Base-by-base conservation (phyloP, 2,329 filamentous ascomycete genomes). In the Aureobasidium sp. region DNA sequence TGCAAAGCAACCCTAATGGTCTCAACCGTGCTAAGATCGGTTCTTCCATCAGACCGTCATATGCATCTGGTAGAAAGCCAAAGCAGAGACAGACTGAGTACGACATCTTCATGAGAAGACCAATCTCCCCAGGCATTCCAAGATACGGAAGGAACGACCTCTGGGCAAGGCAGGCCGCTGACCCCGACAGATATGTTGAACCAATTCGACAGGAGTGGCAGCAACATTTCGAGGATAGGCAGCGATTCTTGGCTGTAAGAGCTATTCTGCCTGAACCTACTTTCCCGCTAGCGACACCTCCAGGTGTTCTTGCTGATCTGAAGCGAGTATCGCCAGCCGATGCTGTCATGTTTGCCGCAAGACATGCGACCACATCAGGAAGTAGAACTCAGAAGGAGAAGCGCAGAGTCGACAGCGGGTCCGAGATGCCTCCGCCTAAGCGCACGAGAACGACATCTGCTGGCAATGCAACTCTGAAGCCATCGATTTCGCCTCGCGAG, bases 401-500 rank as follows among this genome's bases (percentile, higher is more conserved):
- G 53, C 53, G 53, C 29, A 45, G 38, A 49, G 42, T 17, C 10
- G 55, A 49, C 17, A 47, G 42, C 31, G 55, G n/a, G 3, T 4
- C 38, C 7, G 43, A 58, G 7, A 58, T 58, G 55, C 33, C 43
- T 2, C 55, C 55, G 2, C 55, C 55, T 7, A 58, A 49, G 31
- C 55, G 43, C 8, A 47, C 42, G 13, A 58, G 42, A 7, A 58
- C 40, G 43, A n/a, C 17, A 7, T 58, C 42, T 40, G 23, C 40
- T 27, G 35, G 29, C 31, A 47, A 45, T 23, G 40, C 25, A 19
- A 25, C 21, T 31, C 17, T 21, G 9, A 47, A 40, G 25, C 23
- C 43, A 19, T 58, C 55, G 19, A 33, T 40, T 11, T 58, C 55
- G 23, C 55, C 55, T 49, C 42, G 55, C 15, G 43, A 58, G 23